Base-by-base conservation (phyloP, 208 protist genomes). In the Jaenimonas drosophilae region DNA sequence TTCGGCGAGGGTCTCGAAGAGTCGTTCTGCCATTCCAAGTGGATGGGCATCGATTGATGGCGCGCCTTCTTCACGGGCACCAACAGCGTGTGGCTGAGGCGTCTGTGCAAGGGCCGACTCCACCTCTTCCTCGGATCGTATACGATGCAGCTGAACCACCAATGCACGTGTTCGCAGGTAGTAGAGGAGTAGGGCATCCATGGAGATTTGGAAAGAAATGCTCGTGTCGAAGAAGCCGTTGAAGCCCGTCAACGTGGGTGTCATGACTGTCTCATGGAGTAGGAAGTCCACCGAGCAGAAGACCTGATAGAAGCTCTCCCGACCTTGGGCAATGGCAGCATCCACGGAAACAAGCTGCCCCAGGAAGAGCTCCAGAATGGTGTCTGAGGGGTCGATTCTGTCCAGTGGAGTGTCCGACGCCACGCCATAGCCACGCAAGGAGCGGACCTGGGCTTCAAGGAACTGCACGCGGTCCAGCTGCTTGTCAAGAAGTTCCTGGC, bases 141-240 rank as follows among this genome's bases (percentile, higher is more conserved):
- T 65, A 16, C 79, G 76, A 44, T 94, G 86, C 40, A 94, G 65
- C 64, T 94, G 86, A 19, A 94, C 70, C 28, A 89, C 49, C 1
- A 94, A 62, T 14, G 75, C 60, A 17, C 86, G 78, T 12, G 86
- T 88, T 45, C 82, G 70, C 14, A 94, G 45, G 57, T 94, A 91
- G 59, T 82, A 86, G 9, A 87, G 34, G 23, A 94, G 62, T n/a
- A 94, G 50, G 16, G 82, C 64, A 52, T 94, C 82, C 87, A 91
- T 91, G 3, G 75, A 65, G 24, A 94, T 78, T 29, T 76, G 62
- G 55, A 89, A 94, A 5, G 87, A 69, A 16, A 85, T 57, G 7
- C 79, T 90, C 24, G 85, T 88, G 51, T 94, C 87, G 49, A 94
- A 76, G 64, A 91, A 91, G 25, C 76, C 87, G 51, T 90, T 94